Conservation (phyloP, 2,329 filamentous ascomycete species). For the Epichloe sp. region DNA sequence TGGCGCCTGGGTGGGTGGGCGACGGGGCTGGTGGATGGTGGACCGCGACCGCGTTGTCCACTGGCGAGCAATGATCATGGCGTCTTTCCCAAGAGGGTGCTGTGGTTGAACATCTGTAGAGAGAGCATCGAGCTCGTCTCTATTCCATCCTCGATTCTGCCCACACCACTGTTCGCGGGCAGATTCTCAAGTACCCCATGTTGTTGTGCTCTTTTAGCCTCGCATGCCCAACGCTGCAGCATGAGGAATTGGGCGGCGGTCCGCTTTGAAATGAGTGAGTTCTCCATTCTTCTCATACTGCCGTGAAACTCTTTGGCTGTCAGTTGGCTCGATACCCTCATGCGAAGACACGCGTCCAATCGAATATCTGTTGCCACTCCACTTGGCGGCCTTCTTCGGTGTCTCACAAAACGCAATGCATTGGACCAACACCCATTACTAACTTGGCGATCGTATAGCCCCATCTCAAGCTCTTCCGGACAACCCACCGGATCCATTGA, state of each 20-base stretch:
- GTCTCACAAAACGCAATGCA: constrained; percentile 1
- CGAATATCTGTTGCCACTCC: not conserved
- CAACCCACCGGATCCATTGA: constrained; percentile 37
- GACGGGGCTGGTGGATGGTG: not conserved
- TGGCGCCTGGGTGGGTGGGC: no score
- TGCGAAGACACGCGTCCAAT: not conserved
- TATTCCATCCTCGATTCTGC: not conserved
- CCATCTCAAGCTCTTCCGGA: constrained; percentile 48
- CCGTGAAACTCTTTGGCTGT: not conserved
- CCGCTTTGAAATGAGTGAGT: constrained; percentile 16
- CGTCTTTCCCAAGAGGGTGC: not conserved
- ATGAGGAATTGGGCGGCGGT: constrained; percentile 12
- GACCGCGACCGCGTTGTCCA: not conserved
- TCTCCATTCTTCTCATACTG: constrained; percentile 1
- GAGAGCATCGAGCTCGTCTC: not conserved
- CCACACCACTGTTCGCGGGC: not conserved
- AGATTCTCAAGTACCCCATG: not conserved
- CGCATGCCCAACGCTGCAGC: constrained; percentile 9
- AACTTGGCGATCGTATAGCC: constrained; percentile 23
- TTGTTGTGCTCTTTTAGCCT: constrained; percentile 7
- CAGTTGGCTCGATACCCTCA: not conserved
- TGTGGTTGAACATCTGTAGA: not conserved
- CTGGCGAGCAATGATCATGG: not conserved
- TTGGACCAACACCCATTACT: constrained; percentile 2
- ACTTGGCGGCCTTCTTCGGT: not conserved